Percentiles rank a stretch among this genome's conserved stretches.
phyloP scores from a whole-genome alignment of 345 rosid genomes.

The Capsella bursapastoris region DNA sequence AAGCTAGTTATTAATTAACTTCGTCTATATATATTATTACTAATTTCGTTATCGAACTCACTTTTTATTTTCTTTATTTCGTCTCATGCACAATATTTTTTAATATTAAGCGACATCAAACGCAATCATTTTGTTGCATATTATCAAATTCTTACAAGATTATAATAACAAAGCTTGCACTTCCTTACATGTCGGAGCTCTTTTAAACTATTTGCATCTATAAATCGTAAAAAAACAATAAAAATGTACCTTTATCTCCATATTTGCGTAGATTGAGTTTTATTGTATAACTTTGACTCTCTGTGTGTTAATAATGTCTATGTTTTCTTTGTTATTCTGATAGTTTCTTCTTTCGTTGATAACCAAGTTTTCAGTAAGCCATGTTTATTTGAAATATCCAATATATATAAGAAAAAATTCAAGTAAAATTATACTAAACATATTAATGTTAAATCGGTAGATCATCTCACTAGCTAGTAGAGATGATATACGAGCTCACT shows the following conservation, averaged over 20 bases:
- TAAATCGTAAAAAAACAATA: constrained; percentile 17
- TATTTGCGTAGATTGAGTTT: constrained; percentile 5
- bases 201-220: constrained; percentile 18
- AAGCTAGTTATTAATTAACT: constrained; percentile 29
- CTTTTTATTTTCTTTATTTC: constrained; percentile 20
- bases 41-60: constrained; percentile 22
- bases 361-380: neutral
- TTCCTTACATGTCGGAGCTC: constrained; percentile 43
- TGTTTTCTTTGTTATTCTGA: neutral
- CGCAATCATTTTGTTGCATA: constrained; percentile 40
- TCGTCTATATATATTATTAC: neutral
- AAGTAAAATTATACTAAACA: no score
- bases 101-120: constrained; percentile 35
- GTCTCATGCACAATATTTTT: constrained; percentile 21
- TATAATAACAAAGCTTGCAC: constrained; percentile 40
- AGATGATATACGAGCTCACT: no score
- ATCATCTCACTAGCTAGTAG: no score
- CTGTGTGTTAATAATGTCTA: neutral
- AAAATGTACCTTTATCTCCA: constrained; percentile 18
- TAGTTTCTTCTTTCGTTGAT: neutral
- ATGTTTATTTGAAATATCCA: neutral
- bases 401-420: no score
- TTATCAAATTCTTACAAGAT: constrained; percentile 33
- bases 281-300: neutral
- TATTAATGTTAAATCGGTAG: no score